A percentile compares a stretch with the other conserved stretches of the same genome.
Conservation (phyloP, 208 protist genomes). For the Wallacemonas collosoma region DNA sequence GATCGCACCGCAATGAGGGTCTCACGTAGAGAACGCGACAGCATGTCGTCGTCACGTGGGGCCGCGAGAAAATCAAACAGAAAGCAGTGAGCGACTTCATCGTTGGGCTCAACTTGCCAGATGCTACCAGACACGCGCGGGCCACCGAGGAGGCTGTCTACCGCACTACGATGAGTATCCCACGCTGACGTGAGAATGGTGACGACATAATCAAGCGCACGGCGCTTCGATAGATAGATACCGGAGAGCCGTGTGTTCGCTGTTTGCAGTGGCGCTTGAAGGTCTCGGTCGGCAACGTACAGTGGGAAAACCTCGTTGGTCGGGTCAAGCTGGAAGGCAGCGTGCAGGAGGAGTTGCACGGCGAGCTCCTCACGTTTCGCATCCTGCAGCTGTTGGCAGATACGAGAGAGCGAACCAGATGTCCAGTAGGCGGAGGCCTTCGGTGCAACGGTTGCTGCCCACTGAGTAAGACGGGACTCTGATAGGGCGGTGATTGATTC, state of each 20-base stretch:
- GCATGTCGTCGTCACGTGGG: constrained; percentile 59
- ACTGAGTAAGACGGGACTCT: constrained; percentile 59
- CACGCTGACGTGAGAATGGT: constrained; percentile 71
- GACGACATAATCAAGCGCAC: constrained; percentile 16
- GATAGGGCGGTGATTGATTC: constrained; percentile 42
- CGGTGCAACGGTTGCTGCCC: constrained; percentile 57
- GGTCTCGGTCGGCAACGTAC: constrained; percentile 45
- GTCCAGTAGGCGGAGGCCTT: constrained; percentile 74
- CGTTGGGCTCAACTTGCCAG: constrained; percentile 83
- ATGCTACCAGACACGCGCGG: constrained; percentile 77
- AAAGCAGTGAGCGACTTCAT: constrained; percentile 84
- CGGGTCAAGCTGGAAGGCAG: constrained; percentile 80
- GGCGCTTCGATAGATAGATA: constrained; percentile 8
- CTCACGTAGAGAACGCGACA: constrained; percentile 58
- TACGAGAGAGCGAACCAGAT: constrained; percentile 68
- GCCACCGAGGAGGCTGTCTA: constrained; percentile 80
- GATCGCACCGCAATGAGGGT: constrained; percentile 68
- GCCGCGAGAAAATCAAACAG: constrained; percentile 85
- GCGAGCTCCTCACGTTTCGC: constrained; percentile 70
- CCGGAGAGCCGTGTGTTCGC: constrained; percentile 10
- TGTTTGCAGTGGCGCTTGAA: neutral
- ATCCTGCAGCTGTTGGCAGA: constrained; percentile 76
- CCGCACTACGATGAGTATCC: constrained; percentile 72
- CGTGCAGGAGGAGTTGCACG: constrained; percentile 84
- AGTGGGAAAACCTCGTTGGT: constrained; percentile 53